A percentile compares a stretch with the other conserved stretches of the same genome.
phyloP scores from a whole-genome alignment of 176 grass and related monocot genomes.

The Eleusine indica region DNA sequence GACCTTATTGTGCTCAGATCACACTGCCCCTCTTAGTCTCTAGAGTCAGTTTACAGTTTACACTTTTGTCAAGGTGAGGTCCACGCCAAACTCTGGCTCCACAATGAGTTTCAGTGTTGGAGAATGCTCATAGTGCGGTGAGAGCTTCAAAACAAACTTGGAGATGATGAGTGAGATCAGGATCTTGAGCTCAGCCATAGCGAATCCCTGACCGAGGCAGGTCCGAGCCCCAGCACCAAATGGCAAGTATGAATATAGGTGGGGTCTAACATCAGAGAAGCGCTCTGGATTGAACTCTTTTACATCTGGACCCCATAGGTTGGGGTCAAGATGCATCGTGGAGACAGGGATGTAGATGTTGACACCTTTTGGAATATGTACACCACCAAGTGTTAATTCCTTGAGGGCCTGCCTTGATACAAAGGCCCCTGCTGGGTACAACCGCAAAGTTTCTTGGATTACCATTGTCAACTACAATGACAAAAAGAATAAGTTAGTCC shows the following conservation, averaged over 20 bases:
- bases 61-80: constrained; percentile 57
- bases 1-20: constrained; percentile 4
- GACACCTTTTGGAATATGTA: constrained; percentile 81
- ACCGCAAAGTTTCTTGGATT: constrained; percentile 84
- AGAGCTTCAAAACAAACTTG: constrained; percentile 66
- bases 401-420: constrained; percentile 80
- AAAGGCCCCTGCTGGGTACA: constrained; percentile 91
- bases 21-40: constrained; percentile 8
- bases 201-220: constrained; percentile 93
- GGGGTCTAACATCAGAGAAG: constrained; percentile 67
- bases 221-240: constrained; percentile 91
- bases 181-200: constrained; percentile 90
- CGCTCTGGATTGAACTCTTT: constrained; percentile 83
- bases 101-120: constrained; percentile 82
- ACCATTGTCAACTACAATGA: constrained; percentile 80
- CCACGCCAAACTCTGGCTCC: constrained; percentile 79
- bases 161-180: constrained; percentile 77
- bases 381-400: constrained; percentile 64
- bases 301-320: constrained; percentile 73
- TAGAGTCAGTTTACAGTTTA: neutral
- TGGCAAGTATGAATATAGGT: constrained; percentile 73
- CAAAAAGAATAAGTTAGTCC: constrained; percentile 14
- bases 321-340: constrained; percentile 82
- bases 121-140: constrained; percentile 60
- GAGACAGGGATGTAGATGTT: constrained; percentile 86